Evolutionary conservation across 2,329 filamentous ascomycete species (phyloP).

Genomic region (Epichloe aotearoae): DNA sequence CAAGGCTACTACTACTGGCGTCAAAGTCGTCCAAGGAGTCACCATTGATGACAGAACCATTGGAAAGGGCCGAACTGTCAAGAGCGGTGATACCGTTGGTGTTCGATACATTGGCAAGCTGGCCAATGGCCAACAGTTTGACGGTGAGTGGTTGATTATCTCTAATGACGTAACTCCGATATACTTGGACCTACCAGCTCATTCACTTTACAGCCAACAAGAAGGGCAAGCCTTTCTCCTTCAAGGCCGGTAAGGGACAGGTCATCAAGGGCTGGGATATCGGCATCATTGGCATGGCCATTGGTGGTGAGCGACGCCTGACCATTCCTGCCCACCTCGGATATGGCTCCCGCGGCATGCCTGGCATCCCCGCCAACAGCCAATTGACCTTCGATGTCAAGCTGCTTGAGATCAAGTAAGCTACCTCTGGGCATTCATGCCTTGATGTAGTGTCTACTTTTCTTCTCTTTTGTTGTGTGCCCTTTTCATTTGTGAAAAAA

Average conservation of each 20-base stretch:
- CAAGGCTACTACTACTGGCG: conserved; percentile 44
- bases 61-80: conserved; percentile 70
- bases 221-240: conserved; percentile 93
- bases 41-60: conserved; percentile 92
- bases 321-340: conserved; percentile 77
- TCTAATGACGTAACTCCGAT: not conserved
- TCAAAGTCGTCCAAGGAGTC: conserved; percentile 77
- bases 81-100: conserved; percentile 80
- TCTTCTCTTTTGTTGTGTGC: not conserved
- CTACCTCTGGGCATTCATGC: not conserved
- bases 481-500: conserved; percentile 1
- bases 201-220: conserved; percentile 61
- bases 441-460: not conserved
- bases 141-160: conserved; percentile 46
- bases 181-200: not conserved
- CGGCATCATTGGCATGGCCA: conserved; percentile 80
- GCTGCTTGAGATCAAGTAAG: conserved; percentile 70
- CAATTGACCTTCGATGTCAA: conserved; percentile 87
- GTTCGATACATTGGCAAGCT: conserved; percentile 99
- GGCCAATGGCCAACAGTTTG: conserved; percentile 86
- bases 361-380: conserved; percentile 85
- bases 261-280: conserved; percentile 99
- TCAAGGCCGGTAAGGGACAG: conserved; percentile 87
- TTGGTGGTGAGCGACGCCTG: conserved; percentile 86
- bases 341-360: conserved; percentile 73